Evolutionary conservation across 257 asterid species (phyloP).

Genomic region (Scutellaria barbata): DNA sequence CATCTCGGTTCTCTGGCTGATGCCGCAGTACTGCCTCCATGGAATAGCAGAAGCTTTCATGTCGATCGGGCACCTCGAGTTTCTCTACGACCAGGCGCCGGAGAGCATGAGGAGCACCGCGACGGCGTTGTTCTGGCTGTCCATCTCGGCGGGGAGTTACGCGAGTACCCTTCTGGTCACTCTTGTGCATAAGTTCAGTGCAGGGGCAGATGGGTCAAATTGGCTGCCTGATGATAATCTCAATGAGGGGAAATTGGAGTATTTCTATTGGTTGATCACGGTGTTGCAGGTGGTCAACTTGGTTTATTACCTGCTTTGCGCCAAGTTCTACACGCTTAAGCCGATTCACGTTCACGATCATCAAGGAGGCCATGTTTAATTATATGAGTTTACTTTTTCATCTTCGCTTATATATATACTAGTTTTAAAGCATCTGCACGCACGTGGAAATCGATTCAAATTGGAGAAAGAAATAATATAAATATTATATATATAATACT

Average conservation of each 20-base stretch:
- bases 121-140: conserved; percentile 71
- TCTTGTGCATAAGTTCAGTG: conserved; percentile 54
- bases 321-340: conserved; percentile 72
- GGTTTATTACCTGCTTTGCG: conserved; percentile 68
- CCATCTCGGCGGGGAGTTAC: conserved; percentile 79
- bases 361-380: neutral
- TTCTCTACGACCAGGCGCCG: conserved; percentile 81
- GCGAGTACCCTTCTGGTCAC: conserved; percentile 68
- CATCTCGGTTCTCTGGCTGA: conserved; percentile 71
- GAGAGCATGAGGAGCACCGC: conserved; percentile 93
- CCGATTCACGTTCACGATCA: conserved; percentile 53
- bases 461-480: too few relatives aligned
- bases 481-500: too few relatives aligned
- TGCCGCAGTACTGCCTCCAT: conserved; percentile 71
- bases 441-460: too few relatives aligned
- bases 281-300: conserved; percentile 67
- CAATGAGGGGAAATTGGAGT: conserved; percentile 75
- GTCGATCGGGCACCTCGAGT: conserved; percentile 83
- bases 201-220: conserved; percentile 58
- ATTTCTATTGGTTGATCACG: conserved; percentile 81
- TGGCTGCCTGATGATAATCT: conserved; percentile 80
- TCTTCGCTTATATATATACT: too few relatives aligned
- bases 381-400: too few relatives aligned
- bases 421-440: too few relatives aligned
- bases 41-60: conserved; percentile 83